Evolutionary conservation across 2,329 filamentous ascomycete species (phyloP).

Genomic region (Colletotrichum sp.): DNA sequence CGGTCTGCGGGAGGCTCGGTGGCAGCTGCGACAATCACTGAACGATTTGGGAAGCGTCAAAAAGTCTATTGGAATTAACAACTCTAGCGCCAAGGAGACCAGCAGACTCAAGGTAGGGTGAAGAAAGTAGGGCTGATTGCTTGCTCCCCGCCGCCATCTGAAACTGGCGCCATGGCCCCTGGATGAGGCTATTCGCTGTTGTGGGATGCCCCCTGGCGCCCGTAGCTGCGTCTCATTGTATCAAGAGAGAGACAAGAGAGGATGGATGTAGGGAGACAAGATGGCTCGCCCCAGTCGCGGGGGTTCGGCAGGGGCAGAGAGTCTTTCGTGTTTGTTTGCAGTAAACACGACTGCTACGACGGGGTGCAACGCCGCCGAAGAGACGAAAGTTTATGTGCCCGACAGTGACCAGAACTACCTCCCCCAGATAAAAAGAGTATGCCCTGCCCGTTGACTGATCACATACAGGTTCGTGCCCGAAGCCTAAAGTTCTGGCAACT

Average conservation of each 20-base stretch:
- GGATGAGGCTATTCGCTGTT: not conserved
- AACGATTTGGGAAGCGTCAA: not conserved
- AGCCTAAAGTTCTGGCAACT: not conserved
- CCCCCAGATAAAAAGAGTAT: not conserved
- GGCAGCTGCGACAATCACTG: slow-evolving; percentile 2
- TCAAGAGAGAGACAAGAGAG: not conserved
- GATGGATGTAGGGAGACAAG: not conserved
- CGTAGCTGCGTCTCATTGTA: not conserved
- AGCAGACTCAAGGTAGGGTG: not conserved
- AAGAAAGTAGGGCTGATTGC: not conserved
- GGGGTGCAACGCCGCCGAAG: not conserved
- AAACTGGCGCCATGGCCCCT: slow-evolving; percentile 1
- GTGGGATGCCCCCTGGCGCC: not conserved
- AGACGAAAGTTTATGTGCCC: not conserved
- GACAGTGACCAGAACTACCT: not conserved
- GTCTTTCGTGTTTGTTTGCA: not conserved
- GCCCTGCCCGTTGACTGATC: not conserved
- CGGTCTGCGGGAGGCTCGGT: not conserved
- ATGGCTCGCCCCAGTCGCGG: not conserved
- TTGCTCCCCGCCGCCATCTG: slow-evolving; percentile 1
- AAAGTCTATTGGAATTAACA: slow-evolving; percentile 8
- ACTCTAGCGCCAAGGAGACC: not conserved
- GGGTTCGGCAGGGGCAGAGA: not conserved
- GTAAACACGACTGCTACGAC: not conserved
- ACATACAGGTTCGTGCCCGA: not conserved